Percentiles rank a stretch among this genome's conserved stretches.
These are phyloP conservation scores for Fusarium multiceps DNA, from an alignment of 2,329 filamentous ascomycete species.

Conservation along the genomic window DNA sequence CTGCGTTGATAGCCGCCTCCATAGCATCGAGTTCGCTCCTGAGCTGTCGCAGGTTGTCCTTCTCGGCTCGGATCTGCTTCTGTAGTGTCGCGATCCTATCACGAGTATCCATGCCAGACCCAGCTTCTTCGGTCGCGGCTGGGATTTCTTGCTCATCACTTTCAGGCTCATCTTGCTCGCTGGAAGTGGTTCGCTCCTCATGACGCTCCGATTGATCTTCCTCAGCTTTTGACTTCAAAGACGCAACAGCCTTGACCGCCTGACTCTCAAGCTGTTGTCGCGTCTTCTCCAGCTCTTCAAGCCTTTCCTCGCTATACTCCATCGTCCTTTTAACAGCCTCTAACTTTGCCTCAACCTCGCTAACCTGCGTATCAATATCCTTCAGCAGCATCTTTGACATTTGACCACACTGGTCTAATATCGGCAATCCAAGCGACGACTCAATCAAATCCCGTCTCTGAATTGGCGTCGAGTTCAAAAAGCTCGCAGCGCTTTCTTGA, in stretches of 20 bases:
- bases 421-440: slow-evolving; percentile 31
- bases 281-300: not conserved
- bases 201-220: not conserved
- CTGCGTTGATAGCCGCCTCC: not conserved
- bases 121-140: not conserved
- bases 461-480: slow-evolving; percentile 23
- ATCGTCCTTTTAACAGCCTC: not conserved
- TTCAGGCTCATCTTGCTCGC: not conserved
- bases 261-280: slow-evolving; percentile 6
- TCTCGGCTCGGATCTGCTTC: not conserved
- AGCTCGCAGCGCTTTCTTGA: slow-evolving; percentile 37
- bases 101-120: not conserved
- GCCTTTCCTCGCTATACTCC: not conserved
- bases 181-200: not conserved
- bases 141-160: rapidly evolving
- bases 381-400: slow-evolving; percentile 21
- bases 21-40: not conserved
- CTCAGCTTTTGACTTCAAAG: not conserved
- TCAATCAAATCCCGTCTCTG: slow-evolving; percentile 32
- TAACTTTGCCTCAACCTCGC: not conserved
- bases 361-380: not conserved
- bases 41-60: slow-evolving; percentile 8
- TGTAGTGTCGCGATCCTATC: slow-evolving; percentile 2
- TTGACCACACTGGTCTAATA: slow-evolving; percentile 22
- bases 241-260: not conserved